phyloP scores from a whole-genome alignment of 1,284 basidiomycete species.

The Leccinum insolens region DNA sequence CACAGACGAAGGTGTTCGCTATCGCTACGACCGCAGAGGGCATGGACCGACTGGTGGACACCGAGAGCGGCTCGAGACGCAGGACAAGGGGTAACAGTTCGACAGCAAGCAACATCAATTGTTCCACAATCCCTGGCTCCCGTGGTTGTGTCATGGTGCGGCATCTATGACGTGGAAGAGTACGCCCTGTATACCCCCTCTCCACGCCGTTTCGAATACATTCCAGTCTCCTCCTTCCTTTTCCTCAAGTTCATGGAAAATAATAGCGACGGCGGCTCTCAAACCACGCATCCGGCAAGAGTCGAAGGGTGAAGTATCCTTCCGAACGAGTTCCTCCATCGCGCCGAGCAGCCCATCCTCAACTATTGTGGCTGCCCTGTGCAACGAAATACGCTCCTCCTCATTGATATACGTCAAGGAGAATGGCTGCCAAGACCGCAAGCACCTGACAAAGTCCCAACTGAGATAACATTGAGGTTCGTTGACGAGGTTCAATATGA shows the following conservation, averaged over 20 bases:
- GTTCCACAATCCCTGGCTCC: conserved; percentile 47
- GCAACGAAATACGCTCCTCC: conserved; percentile 13
- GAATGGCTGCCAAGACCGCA: too few relatives aligned
- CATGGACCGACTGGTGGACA: conserved; percentile 51
- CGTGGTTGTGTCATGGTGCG: conserved; percentile 39
- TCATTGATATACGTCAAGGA: too few relatives aligned
- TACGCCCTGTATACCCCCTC: conserved; percentile 57
- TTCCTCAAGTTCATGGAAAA: conserved; percentile 51
- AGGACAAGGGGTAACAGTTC: conserved; percentile 57
- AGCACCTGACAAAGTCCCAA: too few relatives aligned
- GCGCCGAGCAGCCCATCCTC: conserved; percentile 68
- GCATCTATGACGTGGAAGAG: conserved; percentile 57
- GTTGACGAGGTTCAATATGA: too few relatives aligned
- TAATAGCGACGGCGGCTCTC: conserved; percentile 61
- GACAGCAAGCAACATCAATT: conserved; percentile 54
- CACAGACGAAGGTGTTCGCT: conserved; percentile 59
- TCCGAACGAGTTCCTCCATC: conserved; percentile 54
- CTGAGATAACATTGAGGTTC: too few relatives aligned
- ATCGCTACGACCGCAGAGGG: conserved; percentile 45
- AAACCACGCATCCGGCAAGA: conserved; percentile 56
- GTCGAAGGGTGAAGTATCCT: conserved; percentile 37
- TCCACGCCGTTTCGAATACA: conserved; percentile 59
- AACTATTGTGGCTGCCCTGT: conserved; percentile 60
- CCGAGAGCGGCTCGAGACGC: conserved; percentile 47
- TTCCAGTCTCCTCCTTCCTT: conserved; percentile 53